Percentiles rank a stretch among this genome's conserved stretches.
Conservation (phyloP, 495 filamentous ascomycete species). For the Pseudomonodictys pantanalensis region DNA sequence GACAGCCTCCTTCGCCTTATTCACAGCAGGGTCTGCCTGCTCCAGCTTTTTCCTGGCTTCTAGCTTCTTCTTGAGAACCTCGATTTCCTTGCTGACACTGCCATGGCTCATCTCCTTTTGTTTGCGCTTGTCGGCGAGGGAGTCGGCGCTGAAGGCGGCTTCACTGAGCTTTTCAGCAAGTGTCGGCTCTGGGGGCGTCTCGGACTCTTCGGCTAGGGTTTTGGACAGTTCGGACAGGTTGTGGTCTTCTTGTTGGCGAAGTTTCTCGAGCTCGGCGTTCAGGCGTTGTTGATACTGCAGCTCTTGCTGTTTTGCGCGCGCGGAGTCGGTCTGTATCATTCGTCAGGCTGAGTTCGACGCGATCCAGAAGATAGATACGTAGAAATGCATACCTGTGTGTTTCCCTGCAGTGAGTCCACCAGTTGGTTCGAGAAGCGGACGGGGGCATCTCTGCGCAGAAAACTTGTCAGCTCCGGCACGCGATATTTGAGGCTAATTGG, state of each 20-base stretch:
- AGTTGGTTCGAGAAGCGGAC: slow-evolving; percentile 84
- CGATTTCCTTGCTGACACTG: slow-evolving; percentile 64
- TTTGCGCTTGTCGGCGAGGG: slow-evolving; percentile 43
- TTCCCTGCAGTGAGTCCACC: slow-evolving; percentile 75
- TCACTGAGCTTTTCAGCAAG: slow-evolving; percentile 44
- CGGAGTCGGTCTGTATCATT: slow-evolving; percentile 87
- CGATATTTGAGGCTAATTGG: slow-evolving; percentile 6
- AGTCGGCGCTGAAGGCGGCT: slow-evolving; percentile 48
- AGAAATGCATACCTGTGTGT: slow-evolving; percentile 65
- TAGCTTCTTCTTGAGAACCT: slow-evolving; percentile 68
- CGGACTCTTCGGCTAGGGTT: slow-evolving; percentile 38
- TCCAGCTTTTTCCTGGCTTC: slow-evolving; percentile 70
- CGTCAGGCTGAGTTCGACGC: no score
- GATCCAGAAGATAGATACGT: no score
- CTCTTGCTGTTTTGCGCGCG: slow-evolving; percentile 78
- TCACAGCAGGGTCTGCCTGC: slow-evolving; percentile 61
- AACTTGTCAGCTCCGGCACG: slow-evolving; percentile 10
- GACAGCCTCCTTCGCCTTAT: slow-evolving; percentile 71
- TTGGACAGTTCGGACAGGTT: slow-evolving; percentile 62
- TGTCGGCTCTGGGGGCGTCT: slow-evolving; percentile 37
- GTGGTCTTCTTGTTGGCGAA: slow-evolving; percentile 56
- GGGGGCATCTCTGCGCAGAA: slow-evolving; percentile 64
- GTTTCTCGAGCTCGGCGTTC: slow-evolving; percentile 72
- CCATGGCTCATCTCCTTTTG: slow-evolving; percentile 50
- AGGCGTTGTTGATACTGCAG: slow-evolving; percentile 88